Evolutionary conservation across 176 grass and related monocot species (phyloP), one percentile per base, ranked within the genome.

Genomic region (Coix lacrymajobi): DNA sequence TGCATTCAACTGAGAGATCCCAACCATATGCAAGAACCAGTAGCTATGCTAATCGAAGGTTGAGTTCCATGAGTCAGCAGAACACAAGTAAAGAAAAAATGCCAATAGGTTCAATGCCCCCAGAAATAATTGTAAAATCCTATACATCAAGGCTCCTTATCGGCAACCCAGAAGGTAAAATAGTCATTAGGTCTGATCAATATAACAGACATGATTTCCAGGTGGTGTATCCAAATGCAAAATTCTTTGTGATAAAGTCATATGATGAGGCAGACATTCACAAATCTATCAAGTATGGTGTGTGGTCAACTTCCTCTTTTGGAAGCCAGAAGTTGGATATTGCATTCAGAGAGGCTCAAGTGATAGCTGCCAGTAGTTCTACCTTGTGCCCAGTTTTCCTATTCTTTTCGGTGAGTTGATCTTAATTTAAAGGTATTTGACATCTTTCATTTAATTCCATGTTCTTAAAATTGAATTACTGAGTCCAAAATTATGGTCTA

Each of bases 221-320:
- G 26, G 85, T 94, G 87, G 86, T 92, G 64, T 89, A 97, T 82
- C 78, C 83, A 73, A 79, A 85, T 87, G 95, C 92, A 24, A 97
- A 91, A 48, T 94, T 97, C 84, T 97, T 94, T 83, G 88, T 97
- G 49, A 92, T 94, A 43, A 94, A 94, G 67, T 89, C 89, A 6
- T 89, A 30, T 37, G 66, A 66, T 24, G 89, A 89, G 79, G 77
- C 71, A 22, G 87, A 94, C 70, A 62, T 94, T 85, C 87, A 92
- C 52, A 94, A 91, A 75, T 89, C 89, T 64, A 91, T 94, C 87
- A 94, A 94, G 75, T 94, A 94, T 83, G 88, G 88, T 76, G 84
- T 92, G 34, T 92, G 92, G 92, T 85, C 86, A 4, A 85, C 84
- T 75, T 85, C 89, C 14, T 20, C 36, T 32, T 13, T 2, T 71